A percentile compares a stretch with the other conserved stretches of the same genome.
These are phyloP conservation scores for Calocybe indica DNA, from an alignment of 768 basidiomycete genomes.

Conservation along the genomic window DNA sequence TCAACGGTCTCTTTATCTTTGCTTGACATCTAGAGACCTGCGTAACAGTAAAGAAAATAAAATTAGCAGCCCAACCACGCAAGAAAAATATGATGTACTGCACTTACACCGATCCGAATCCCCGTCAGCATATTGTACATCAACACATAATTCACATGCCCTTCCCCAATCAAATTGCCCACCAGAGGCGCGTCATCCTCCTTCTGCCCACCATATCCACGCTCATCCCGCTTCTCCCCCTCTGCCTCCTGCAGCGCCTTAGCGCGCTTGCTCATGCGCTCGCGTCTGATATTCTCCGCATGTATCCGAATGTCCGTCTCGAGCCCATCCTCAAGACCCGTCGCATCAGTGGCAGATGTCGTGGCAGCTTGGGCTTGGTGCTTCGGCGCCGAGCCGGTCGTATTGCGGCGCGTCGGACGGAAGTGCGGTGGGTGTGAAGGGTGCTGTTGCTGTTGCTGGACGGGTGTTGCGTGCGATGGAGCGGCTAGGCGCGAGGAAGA, in stretches of 20 bases:
- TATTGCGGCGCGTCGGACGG: conserved; percentile 59
- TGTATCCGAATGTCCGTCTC: conserved; percentile 83
- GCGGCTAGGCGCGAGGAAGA: too few relatives aligned
- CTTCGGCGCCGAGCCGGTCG: conserved; percentile 50
- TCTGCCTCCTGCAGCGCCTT: conserved; percentile 61
- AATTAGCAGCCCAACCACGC: neutral
- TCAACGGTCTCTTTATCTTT: conserved; percentile 82
- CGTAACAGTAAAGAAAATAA: conserved; percentile 8
- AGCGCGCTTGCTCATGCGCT: conserved; percentile 67
- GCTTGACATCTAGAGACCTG: conserved; percentile 96
- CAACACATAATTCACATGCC: conserved; percentile 95
- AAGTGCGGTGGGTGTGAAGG: neutral
- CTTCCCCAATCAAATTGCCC: conserved; percentile 97
- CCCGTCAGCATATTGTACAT: conserved; percentile 99
- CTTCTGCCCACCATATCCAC: conserved; percentile 24
- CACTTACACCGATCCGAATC: conserved; percentile 85
- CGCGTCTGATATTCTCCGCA: conserved; percentile 79
- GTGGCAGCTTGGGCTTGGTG: conserved; percentile 22
- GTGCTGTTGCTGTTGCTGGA: too few relatives aligned
- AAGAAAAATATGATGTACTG: neutral
- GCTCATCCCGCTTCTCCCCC: conserved; percentile 28
- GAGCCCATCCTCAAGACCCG: conserved; percentile 38
- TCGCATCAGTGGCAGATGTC: conserved; percentile 28
- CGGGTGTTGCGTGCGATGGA: neutral
- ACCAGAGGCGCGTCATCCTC: conserved; percentile 52